Base-by-base conservation (phyloP, 2,329 filamentous ascomycete genomes). In the Diatrype stigma region DNA sequence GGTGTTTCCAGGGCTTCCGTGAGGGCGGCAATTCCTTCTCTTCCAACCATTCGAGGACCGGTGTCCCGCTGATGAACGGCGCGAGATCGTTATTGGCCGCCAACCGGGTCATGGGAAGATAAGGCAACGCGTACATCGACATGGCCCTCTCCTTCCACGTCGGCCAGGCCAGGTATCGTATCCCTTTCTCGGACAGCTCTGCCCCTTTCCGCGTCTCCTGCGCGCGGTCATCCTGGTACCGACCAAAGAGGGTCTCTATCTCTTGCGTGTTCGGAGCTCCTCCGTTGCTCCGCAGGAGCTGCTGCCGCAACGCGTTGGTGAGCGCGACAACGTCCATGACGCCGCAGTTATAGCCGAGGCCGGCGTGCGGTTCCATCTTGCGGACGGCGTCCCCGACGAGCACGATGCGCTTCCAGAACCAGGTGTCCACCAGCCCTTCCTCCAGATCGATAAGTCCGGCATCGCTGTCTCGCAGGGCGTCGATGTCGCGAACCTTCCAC, bases 361-460 rank as follows among this genome's bases (percentile, higher is more conserved):
- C 67, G 1, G 63, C 58, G 38, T 68, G 64, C 3, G 67, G 64
- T 6, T 67, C 68, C 42, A 69, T 54, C 49, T 70, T 70, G 46
- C 68, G 67, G 16, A 63, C 63, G 5, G 69, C 60, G 51, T 72
- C 69, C 6, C 69, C 68, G 0, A 63, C 63, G 6, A 70, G 63
- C 6, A 70, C 68, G 22, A 68, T 55, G 5, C 67, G 60, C 16
- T 56, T 60, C 51, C 52, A 58, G 19, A 46, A 54, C 69, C 69
- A 71, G 35, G 60, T 57, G 22, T 62, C 52, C 19, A 69, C 35
- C 2, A 67, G 54, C 19, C 67, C 69, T 50, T 72, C 67, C 32
- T 70, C 67, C 7, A 70, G 56, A 42, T 64, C 62, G 17, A 63
- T 58, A 51, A 70, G 28, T 5, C 60, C 60, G 2, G 55, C 42